Evolutionary conservation across 2,329 filamentous ascomycete genomes (phyloP), one percentile per base, ranked within the genome.

Genomic region (Neospermospora avenae): DNA sequence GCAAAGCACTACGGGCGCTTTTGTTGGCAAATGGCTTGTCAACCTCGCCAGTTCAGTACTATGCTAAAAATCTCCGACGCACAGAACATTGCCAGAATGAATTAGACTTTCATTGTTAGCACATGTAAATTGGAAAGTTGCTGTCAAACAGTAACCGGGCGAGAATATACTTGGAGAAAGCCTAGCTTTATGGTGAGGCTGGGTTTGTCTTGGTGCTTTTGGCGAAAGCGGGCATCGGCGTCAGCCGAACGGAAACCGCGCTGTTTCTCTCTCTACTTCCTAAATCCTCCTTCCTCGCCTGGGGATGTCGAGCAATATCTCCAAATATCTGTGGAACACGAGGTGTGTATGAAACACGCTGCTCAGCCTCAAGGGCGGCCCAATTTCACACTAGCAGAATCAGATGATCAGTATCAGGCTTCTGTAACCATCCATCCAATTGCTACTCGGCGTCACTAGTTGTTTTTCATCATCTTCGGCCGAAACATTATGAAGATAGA

Each of bases 141-240:
- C 14, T 5, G 37, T 13, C 22, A 35, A 34, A 18, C 20, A 45
- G n/a, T 16, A 46, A 28, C 18, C n/a, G 34, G 41, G 22, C 24
- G 8, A 28, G 41, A 16, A n/a, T 45, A 5, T 16, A 48, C 16
- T 7, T 41, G 4, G 35, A 39, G 16, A 39, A n/a, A 39, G 35
- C 16, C 16, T 35, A 41, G 13, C 1, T 37, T 14, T 7, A 18
- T 42, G 28, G 51, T n/a, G 35, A 42, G 46, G 24, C 46, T 18
- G 52, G 18, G 31, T 35, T 39, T 22, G n/a, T 20, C 3, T 3
- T 31, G 39, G 4, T 39, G 45, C 45, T 6, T 10, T 31, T 10
- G 28, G 28, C 28, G 28, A n/a, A 58, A n/a, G 28, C 53, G 53
- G 41, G 13, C 20, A 46, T 55, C 53, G 53, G 53, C 53, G 53